Evolutionary conservation across 805 yeast species (phyloP).

Genomic region (Cyberlindnera subsufficiens): DNA sequence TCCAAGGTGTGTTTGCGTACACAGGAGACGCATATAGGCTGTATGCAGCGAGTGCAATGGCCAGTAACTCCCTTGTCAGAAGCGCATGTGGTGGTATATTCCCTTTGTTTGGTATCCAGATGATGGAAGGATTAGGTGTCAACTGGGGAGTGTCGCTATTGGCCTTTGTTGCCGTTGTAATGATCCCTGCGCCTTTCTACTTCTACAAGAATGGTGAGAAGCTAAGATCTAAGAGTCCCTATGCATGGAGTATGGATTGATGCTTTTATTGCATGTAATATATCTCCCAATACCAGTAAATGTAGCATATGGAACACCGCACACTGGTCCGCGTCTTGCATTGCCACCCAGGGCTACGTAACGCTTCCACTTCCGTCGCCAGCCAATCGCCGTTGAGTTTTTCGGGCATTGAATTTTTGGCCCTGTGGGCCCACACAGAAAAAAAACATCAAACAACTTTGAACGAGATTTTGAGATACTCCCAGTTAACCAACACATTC

Average conservation of each 20-base stretch:
- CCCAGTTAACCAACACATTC: neutral
- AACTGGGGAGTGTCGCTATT: constrained; percentile 54
- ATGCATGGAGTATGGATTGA: constrained; percentile 32
- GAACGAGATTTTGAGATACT: too few relatives aligned
- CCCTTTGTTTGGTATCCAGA: constrained; percentile 52
- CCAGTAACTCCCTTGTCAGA: constrained; percentile 46
- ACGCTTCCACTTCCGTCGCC: neutral
- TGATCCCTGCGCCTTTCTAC: constrained; percentile 51
- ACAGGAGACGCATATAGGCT: constrained; percentile 57
- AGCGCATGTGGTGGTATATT: constrained; percentile 50
- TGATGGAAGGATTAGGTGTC: constrained; percentile 49
- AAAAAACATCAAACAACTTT: neutral
- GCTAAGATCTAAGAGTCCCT: constrained; percentile 40
- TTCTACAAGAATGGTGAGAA: constrained; percentile 44
- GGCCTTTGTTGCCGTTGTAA: constrained; percentile 41
- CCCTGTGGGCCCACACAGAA: neutral
- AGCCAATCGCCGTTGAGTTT: too few relatives aligned
- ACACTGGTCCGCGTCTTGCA: too few relatives aligned
- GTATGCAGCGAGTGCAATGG: constrained; percentile 47
- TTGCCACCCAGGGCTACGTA: neutral
- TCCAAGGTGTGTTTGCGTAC: constrained; percentile 62
- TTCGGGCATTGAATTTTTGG: too few relatives aligned
- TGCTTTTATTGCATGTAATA: neutral
- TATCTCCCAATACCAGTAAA: neutral
- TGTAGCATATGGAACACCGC: too few relatives aligned